Base-by-base conservation (phyloP, 768 basidiomycete genomes). In the Phaeolepiota aurea region DNA sequence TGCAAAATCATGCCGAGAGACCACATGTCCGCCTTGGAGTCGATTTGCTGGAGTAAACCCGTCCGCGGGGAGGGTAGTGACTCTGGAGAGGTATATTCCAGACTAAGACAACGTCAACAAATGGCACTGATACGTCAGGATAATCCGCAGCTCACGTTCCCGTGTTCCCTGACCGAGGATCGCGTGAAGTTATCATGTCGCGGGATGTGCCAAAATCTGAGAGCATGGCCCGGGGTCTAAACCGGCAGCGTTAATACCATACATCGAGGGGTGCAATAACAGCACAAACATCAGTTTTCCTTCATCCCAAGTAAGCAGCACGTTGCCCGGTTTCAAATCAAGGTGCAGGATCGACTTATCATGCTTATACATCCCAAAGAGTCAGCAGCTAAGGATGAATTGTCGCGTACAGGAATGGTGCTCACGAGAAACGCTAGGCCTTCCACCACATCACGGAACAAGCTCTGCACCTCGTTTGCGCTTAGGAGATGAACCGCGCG, bases 1-100 rank as follows among this genome's bases (percentile, higher is more conserved):
- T 97, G 82, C 13, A 98, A 69, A 42, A 98, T 88, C 85, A 98
- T 91, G 47, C 93, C 93, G 12, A 98, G 70, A 3, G 88, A 89
- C 93, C 94, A 98, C 81, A 96, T 91, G 55, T 98, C 93, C 3
- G 87, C 76, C 53, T 92, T 92, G 0, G 89, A 88, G 51, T 88
- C 84, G 2, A 89, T 71, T 34, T 85, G 80, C 5, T 66, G 69
- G 5, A 87, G 75, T 15, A 71, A 58, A 0, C 87, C 87, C 0
- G 77, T 82, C 4, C 66, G 59, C 11, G 75, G 78, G 0, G 78
- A 76, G 2, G 80, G 78, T 1, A 98, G 68, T 0, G 88, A 86
- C 56, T 97, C 94, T 0, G 93, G 94, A 0, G 90, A 80, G 11
- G 85, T 76, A 52, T 87, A 93, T 65, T 94, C 91, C 38, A 96